These are phyloP conservation scores for Populus davidiana DNA, from an alignment of 345 rosid genomes.

Conservation along the genomic window DNA sequence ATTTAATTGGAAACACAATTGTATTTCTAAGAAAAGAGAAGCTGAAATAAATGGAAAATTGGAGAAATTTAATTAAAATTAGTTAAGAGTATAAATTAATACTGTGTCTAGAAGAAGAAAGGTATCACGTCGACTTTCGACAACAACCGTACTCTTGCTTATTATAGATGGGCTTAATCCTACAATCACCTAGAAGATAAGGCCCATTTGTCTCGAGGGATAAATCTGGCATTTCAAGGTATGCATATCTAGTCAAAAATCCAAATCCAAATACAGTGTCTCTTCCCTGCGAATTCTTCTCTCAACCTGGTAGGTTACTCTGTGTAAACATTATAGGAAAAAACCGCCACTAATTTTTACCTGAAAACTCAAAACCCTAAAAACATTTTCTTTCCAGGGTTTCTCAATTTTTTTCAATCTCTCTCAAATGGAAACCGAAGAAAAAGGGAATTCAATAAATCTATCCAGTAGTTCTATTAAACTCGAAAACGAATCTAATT, in stretches of 20 bases:
- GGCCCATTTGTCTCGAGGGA: not conserved
- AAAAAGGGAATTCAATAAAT: conserved; percentile 34
- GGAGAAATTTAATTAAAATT: no score
- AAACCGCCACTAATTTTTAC: conserved; percentile 13
- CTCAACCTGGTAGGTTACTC: not conserved
- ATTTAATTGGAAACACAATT: no score
- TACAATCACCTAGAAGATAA: not conserved
- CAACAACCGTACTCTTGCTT: not conserved
- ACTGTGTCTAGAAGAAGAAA: not conserved
- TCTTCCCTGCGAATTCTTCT: not conserved
- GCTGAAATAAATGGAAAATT: no score
- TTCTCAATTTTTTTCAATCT: conserved; percentile 9
- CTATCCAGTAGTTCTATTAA: conserved; percentile 14
- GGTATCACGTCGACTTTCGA: not conserved
- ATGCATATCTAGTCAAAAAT: not conserved
- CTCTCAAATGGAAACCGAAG: conserved; percentile 49
- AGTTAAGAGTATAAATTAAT: no score
- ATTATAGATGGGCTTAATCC: not conserved
- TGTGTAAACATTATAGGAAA: not conserved
- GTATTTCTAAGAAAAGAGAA: not conserved
- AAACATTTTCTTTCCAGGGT: conserved; percentile 13
- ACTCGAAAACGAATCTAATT: conserved; percentile 15
- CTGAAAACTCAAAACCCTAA: conserved; percentile 36
- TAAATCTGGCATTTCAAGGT: not conserved
- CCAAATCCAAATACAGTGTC: not conserved